Evolutionary conservation across 345 rosid genomes (phyloP), one percentile per base, ranked within the genome.

Genomic region (Jatropha curcas): DNA sequence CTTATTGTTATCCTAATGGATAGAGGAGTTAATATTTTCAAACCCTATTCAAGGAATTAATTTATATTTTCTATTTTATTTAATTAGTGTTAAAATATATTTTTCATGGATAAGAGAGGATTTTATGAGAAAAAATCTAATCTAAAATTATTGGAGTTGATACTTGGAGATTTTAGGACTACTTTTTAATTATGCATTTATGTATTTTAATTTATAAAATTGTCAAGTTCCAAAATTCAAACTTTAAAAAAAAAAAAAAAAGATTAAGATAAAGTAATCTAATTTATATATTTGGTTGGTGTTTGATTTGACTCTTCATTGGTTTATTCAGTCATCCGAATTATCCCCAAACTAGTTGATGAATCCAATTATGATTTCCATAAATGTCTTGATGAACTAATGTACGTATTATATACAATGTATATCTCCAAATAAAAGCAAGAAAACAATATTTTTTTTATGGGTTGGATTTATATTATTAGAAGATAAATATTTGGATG

Each of bases 301-400:
- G 46, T 27, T 35, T 51, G 61, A 60, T 25, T 60, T 59, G 68
- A 60, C 63, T 56, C 13, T n/a, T 58, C 5, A 6, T 6, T 53
- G 31, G 33, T 58, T 39, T 25, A 19, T 16, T 7, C 63, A 69
- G 55, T 69, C 72, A 55, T 70, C 20, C 65, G n/a, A n/a, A n/a
- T n/a, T n/a, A n/a, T n/a, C n/a, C 13, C 53, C 22, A 10, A 70
- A 3, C 64, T 19, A 57, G 16, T 27, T 25, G 45, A 41, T 55
- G 51, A 6, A 22, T 48, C n/a, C 50, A 56, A 28, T 70, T 57
- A 69, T 70, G 48, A 14, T 22, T 1, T 34, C 7, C 14, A 65
- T 25, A 12, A 68, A 30, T 19, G 33, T 59, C 31, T 56, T 69
- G 63, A 56, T 69, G 73, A 70, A 69, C 52, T 12, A n/a, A n/a